Evolutionary conservation across 23 red algal genomes (phyloP).

Genomic region (Pyropia haitanensis): DNA sequence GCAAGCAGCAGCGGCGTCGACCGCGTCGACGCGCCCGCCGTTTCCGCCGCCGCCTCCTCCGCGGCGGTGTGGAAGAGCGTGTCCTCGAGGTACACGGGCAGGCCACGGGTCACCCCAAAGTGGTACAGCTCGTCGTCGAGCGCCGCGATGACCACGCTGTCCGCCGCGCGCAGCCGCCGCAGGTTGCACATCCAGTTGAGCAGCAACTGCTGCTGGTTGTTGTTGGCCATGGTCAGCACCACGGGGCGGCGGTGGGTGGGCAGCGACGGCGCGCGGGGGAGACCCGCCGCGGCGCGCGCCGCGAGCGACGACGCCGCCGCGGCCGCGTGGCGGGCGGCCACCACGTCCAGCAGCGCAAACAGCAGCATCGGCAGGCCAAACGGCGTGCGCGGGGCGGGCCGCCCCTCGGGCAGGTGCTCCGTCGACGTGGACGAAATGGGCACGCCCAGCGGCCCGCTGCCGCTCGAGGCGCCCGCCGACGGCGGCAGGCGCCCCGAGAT

Average conservation of each 20-base stretch:
- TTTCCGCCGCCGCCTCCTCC: too few species aligned
- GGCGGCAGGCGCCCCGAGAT: background rate
- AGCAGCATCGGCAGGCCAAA: conserved; percentile 42
- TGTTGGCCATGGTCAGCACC: conserved; percentile 28
- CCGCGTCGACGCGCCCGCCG: too few species aligned
- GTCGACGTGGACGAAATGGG: too few species aligned
- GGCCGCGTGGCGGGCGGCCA: background rate
- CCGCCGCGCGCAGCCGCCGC: conserved; percentile 29
- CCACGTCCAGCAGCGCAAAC: conserved; percentile 6
- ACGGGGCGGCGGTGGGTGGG: conserved; percentile 15
- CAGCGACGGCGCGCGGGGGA: too few species aligned
- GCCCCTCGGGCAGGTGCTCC: too few species aligned
- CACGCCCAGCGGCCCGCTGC: background rate
- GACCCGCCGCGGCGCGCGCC: too few species aligned
- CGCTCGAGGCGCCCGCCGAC: background rate
- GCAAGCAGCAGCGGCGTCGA: too few species aligned
- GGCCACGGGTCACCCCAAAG: conserved; percentile 53
- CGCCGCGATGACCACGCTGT: conserved; percentile 63
- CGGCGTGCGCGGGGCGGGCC: background rate
- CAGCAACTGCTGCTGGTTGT: conserved; percentile 31
- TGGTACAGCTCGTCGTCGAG: conserved; percentile 80
- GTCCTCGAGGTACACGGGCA: conserved; percentile 29
- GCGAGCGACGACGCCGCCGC: too few species aligned
- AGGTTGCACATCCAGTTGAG: conserved; percentile 80
- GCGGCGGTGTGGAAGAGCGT: too few species aligned